Base-by-base conservation (phyloP, 2,329 filamentous ascomycete species). In the Thyridium curvatum region DNA sequence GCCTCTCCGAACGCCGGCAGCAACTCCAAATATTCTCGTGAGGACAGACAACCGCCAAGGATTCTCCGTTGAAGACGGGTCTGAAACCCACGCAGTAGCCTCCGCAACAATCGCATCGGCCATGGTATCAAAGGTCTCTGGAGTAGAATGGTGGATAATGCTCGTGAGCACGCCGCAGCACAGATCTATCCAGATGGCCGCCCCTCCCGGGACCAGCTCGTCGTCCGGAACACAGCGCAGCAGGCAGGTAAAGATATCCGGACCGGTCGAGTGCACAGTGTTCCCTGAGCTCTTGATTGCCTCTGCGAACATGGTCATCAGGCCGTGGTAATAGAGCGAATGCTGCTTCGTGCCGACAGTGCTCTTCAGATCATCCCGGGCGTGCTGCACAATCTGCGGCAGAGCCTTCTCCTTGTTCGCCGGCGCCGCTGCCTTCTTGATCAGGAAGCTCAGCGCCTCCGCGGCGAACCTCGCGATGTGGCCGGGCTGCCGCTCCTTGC, bases 401-500 rank as follows among this genome's bases (percentile, higher is more conserved):
- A 98, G 68, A 0, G 88, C 79, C 18, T 71, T 76, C 47, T 91
- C 84, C 48, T 87, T 81, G 46, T 86, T 79, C 40, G 87, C 86
- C 3, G 81, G 75, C 13, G 84, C 75, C 3, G 85, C 90, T 7
- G 90, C 85, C 64, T 96, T 97, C 54, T 88, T 84, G 15, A 98
- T 74, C 15, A 98, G 69, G 54, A 97, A 98, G 49, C 90, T 95
- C 66, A 98, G 75, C 3, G 93, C 87, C 64, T 98, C 93, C 18
- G 93, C 93, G 12, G 91, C 86, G 61, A 97, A 98, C 39, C 90
- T 80, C 17, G 87, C 84, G 48, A 96, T 87, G 60, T 95, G 90
- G 13, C 82, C 77, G 47, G 91, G 93, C 47, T 91, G 87, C 41
- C 79, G 79, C 41, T 82, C 72, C 59, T 85, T 90, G 46, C 91